A percentile compares a stretch with the other conserved stretches of the same genome.
phyloP scores from a whole-genome alignment of 2,329 filamentous ascomycete genomes.

The Botrytis galanthina region DNA sequence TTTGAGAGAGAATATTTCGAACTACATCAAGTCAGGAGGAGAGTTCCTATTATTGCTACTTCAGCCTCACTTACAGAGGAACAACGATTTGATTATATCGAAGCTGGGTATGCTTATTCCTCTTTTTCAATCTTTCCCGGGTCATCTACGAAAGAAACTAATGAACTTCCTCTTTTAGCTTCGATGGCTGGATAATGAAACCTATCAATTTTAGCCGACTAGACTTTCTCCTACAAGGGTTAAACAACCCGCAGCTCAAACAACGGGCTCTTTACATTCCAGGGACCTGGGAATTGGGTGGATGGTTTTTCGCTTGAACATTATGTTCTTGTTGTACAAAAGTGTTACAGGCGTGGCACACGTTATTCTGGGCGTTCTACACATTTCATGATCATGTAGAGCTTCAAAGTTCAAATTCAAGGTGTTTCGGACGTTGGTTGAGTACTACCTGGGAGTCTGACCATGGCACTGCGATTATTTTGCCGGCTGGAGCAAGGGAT shows the following conservation, averaged over 20 bases:
- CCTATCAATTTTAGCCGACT: conserved; percentile 79
- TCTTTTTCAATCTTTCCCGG: neutral
- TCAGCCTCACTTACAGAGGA: conserved; percentile 77
- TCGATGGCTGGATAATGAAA: conserved; percentile 90
- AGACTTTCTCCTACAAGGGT: conserved; percentile 65
- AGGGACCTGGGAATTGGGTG: conserved; percentile 78
- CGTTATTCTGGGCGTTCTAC: neutral
- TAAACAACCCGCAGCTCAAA: conserved; percentile 59
- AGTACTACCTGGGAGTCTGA: neutral
- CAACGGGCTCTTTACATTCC: conserved; percentile 62
- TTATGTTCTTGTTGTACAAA: neutral
- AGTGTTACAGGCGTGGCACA: neutral
- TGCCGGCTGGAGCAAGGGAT: neutral
- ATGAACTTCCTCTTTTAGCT: conserved; percentile 51
- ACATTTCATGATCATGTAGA: neutral
- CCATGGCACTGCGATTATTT: neutral
- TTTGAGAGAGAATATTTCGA: conserved; percentile 53
- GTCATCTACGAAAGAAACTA: neutral
- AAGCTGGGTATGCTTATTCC: conserved; percentile 42
- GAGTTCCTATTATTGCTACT: conserved; percentile 80
- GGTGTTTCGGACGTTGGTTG: neutral
- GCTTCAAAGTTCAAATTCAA: neutral
- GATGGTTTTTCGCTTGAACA: conserved; percentile 62
- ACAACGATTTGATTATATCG: conserved; percentile 65
- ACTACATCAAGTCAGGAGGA: conserved; percentile 40